Percentiles rank a stretch among this genome's conserved stretches.
Conservation (phyloP, 345 rosid species). For the Nephelium lappaceum region DNA sequence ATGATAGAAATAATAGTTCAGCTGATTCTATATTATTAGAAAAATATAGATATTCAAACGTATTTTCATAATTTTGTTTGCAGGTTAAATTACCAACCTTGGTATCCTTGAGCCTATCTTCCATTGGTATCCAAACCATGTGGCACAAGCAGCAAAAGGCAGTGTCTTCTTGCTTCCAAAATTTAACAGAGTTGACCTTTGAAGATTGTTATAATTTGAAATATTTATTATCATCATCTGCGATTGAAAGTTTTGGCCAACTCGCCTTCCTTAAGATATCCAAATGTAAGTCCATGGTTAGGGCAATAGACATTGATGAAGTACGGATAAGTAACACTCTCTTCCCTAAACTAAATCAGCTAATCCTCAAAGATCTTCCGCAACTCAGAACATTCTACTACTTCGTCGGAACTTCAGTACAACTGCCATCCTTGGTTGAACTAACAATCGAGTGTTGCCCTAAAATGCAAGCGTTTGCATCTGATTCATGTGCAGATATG, state of each 20-base stretch:
- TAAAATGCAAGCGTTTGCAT: conserved; percentile 6
- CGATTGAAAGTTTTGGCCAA: not conserved
- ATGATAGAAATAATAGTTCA: too few species aligned
- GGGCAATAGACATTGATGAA: conserved; percentile 2
- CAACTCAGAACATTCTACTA: conserved; percentile 6
- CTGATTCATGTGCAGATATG: not conserved
- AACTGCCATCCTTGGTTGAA: not conserved
- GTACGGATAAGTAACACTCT: not conserved
- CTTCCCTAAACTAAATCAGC: not conserved
- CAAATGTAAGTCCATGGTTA: conserved; percentile 15
- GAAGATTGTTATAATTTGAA: not conserved
- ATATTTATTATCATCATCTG: not conserved
- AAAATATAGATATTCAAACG: too few species aligned
- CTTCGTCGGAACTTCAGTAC: not conserved
- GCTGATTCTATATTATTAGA: too few species aligned
- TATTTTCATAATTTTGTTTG: too few species aligned
- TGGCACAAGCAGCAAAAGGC: too few species aligned
- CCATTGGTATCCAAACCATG: too few species aligned
- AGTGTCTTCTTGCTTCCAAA: too few species aligned
- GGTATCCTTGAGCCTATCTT: too few species aligned
- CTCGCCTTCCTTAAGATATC: not conserved
- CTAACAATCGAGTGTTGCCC: not conserved
- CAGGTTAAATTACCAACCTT: too few species aligned
- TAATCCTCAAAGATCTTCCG: conserved; percentile 3
- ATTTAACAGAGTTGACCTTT: too few species aligned